Evolutionary conservation across 1,284 basidiomycete species (phyloP).

Genomic region (Porodaedalea pini): DNA sequence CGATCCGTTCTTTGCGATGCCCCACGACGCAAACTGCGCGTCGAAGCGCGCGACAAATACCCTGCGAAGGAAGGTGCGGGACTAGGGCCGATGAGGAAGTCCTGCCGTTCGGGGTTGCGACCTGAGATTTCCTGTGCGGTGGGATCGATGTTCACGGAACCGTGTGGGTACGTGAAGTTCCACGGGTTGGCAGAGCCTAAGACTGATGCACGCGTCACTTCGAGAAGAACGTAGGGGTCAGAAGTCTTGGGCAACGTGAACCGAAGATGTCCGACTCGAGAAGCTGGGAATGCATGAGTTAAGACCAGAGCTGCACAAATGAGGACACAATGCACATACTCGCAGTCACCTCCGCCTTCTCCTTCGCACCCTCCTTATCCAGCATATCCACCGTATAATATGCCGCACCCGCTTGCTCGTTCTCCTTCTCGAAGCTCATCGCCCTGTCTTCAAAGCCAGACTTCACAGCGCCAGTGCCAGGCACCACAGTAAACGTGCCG

Average conservation of each 20-base stretch:
- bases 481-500: conserved; percentile 60
- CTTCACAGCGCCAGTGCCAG: conserved; percentile 53
- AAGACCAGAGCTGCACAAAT: neutral
- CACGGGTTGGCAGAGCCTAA: conserved; percentile 54
- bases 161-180: conserved; percentile 61
- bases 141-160: conserved; percentile 50
- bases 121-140: conserved; percentile 58
- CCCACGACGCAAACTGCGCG: conserved; percentile 42
- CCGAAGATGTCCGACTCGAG: conserved; percentile 73
- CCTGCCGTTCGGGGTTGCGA: conserved; percentile 70
- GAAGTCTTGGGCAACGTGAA: conserved; percentile 60
- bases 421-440: conserved; percentile 52
- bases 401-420: conserved; percentile 60
- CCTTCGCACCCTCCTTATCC: conserved; percentile 44
- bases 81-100: conserved; percentile 64
- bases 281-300: conserved; percentile 44
- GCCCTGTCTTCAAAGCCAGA: conserved; percentile 58
- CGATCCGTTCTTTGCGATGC: conserved; percentile 49
- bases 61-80: conserved; percentile 53
- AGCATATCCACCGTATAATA: conserved; percentile 67
- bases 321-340: conserved; percentile 43
- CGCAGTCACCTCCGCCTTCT: conserved; percentile 65
- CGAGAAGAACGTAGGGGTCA: conserved; percentile 62
- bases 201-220: conserved; percentile 63
- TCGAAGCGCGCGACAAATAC: conserved; percentile 79